Conservation (phyloP, 2,329 filamentous ascomycete genomes). For the Colletotrichum endophyticum region DNA sequence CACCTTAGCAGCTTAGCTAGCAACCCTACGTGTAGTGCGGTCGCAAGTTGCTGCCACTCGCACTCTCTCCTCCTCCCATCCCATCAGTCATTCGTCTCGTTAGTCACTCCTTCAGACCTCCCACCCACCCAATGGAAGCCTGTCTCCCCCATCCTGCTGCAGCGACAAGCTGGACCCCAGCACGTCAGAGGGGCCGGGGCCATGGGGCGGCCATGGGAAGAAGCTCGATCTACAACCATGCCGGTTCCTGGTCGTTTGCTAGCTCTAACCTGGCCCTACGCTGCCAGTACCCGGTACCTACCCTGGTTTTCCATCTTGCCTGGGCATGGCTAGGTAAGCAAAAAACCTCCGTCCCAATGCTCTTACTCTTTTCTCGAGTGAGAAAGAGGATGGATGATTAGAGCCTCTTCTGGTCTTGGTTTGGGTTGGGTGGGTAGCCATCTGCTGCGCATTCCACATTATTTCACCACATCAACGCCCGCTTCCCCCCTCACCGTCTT, state of each 20-base stretch:
- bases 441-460: not conserved
- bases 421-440: not conserved
- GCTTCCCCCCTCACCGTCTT: not conserved
- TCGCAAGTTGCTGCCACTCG: not conserved
- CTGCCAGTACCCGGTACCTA: not conserved
- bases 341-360: not conserved
- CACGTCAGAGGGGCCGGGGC: slow-evolving; percentile 11
- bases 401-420: not conserved
- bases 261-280: not conserved
- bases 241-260: not conserved
- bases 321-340: slow-evolving; percentile 4
- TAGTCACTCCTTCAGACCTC: slow-evolving; percentile 6
- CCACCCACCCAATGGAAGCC: not conserved
- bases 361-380: not conserved
- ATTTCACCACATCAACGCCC: slow-evolving; percentile 3
- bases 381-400: slow-evolving; percentile 1
- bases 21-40: not conserved
- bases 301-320: not conserved
- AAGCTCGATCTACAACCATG: not conserved
- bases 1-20: not conserved
- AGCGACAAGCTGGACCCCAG: slow-evolving; percentile 9
- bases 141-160: not conserved
- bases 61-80: not conserved
- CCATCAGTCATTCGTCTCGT: not conserved
- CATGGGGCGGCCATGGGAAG: not conserved